Percentiles rank a stretch among this genome's conserved stretches.
Conservation (phyloP, 208 protist species). For the Trypanosoma vivax region DNA sequence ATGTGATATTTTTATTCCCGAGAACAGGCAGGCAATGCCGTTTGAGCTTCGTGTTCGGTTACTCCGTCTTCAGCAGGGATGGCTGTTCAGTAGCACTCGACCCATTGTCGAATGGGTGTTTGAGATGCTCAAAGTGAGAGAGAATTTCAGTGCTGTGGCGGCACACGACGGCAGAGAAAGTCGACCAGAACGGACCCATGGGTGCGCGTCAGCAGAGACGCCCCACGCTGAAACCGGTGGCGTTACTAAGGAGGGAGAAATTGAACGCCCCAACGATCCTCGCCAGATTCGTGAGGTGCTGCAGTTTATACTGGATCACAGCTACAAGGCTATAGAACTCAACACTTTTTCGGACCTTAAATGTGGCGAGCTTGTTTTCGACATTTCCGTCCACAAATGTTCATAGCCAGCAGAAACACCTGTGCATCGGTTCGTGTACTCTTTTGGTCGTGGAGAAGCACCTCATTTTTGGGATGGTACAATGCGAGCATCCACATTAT, state of each 20-base stretch:
- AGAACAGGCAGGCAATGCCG: slow-evolving; percentile 14
- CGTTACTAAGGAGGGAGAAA: slow-evolving; percentile 4
- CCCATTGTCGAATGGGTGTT: slow-evolving; percentile 29
- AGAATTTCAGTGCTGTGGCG: slow-evolving; percentile 15
- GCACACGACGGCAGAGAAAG: not conserved
- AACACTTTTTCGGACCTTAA: slow-evolving; percentile 58
- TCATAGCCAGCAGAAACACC: slow-evolving; percentile 6
- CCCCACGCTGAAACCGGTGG: too few species aligned
- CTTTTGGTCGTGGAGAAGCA: too few species aligned
- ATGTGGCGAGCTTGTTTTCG: slow-evolving; percentile 57
- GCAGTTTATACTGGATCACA: slow-evolving; percentile 61
- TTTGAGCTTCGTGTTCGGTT: slow-evolving; percentile 26
- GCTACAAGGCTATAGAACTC: slow-evolving; percentile 56
- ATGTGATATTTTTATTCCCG: slow-evolving; percentile 18
- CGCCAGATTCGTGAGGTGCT: slow-evolving; percentile 55
- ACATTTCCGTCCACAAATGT: slow-evolving; percentile 31
- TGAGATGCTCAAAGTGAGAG: slow-evolving; percentile 19
- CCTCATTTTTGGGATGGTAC: too few species aligned
- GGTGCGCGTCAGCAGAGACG: not conserved
- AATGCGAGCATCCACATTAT: too few species aligned
- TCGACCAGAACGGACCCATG: not conserved
- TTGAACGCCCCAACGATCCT: slow-evolving; percentile 52
- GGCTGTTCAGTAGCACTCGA: slow-evolving; percentile 18
- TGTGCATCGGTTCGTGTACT: not conserved
- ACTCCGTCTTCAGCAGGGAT: slow-evolving; percentile 14